Evolutionary conservation across 768 basidiomycete genomes (phyloP).

Genomic region (Pleurotus tuber-regium): DNA sequence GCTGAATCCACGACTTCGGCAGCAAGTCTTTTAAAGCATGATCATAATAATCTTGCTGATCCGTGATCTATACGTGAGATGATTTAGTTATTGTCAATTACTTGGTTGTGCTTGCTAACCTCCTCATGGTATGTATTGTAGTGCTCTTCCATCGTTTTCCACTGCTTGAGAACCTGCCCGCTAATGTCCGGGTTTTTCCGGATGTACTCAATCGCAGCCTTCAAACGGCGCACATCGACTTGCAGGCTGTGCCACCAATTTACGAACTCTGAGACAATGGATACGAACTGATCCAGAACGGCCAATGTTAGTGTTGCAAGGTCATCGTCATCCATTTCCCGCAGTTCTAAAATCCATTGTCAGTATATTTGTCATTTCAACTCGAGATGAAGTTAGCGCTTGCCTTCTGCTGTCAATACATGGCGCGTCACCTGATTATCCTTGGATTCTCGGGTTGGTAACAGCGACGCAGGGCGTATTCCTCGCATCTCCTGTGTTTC

Average conservation of each 20-base stretch:
- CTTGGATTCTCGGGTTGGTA: no score
- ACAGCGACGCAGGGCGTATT: no score
- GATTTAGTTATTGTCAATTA: neutral
- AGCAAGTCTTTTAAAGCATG: neutral
- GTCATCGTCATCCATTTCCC: neutral
- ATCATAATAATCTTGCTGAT: conserved; percentile 6
- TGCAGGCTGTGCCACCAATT: neutral
- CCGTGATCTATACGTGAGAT: neutral
- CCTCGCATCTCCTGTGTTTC: no score
- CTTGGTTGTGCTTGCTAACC: neutral
- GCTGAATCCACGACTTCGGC: neutral
- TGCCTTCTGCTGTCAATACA: no score
- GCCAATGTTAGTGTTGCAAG: neutral
- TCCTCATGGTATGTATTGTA: neutral
- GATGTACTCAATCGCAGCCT: neutral
- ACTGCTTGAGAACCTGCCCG: neutral
- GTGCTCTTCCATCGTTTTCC: conserved; percentile 2
- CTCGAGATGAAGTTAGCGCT: no score
- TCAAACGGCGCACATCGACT: neutral
- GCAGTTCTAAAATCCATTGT: no score
- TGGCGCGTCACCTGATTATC: no score
- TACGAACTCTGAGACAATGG: neutral
- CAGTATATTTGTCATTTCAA: no score
- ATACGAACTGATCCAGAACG: neutral
- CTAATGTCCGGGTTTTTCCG: neutral